phyloP scores from a whole-genome alignment of 73 alveolate genomes.

The Paramecium sexaurelia region DNA sequence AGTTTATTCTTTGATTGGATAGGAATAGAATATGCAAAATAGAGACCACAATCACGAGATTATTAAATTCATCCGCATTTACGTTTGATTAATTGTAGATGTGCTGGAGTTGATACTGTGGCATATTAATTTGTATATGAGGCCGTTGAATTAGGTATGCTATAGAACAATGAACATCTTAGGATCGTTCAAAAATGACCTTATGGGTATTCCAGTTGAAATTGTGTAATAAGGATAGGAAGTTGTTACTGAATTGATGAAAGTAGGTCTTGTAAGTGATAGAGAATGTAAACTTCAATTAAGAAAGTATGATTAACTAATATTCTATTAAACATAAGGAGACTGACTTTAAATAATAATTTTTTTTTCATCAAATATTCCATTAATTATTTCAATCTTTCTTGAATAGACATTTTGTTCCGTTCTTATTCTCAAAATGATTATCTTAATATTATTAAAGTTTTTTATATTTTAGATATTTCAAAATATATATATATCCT shows the following conservation, averaged over 20 bases:
- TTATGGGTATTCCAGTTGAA: conserved; percentile 22
- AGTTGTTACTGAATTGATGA: conserved; percentile 14
- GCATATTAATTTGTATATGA: conserved; percentile 21
- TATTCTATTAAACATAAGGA: not conserved
- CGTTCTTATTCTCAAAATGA: not conserved
- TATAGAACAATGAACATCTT: not conserved
- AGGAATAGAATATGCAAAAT: not conserved
- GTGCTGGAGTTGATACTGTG: conserved; percentile 36
- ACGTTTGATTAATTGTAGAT: not conserved
- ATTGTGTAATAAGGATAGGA: conserved; percentile 7
- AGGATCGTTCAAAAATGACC: conserved; percentile 22
- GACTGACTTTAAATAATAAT: conserved; percentile 19
- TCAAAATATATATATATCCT: too few species aligned
- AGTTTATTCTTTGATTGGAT: conserved; percentile 31
- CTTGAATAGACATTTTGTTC: too few species aligned
- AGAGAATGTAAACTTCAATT: not conserved
- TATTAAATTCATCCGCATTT: not conserved
- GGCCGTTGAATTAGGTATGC: conserved; percentile 29
- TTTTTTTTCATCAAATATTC: not conserved
- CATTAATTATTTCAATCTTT: not conserved
- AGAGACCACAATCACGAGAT: not conserved
- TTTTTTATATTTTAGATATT: too few species aligned
- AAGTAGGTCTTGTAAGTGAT: conserved; percentile 16
- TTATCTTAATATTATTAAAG: too few species aligned
- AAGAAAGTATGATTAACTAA: not conserved